Conservation (phyloP, 1,284 basidiomycete genomes). For the Ganoderma sinense region DNA sequence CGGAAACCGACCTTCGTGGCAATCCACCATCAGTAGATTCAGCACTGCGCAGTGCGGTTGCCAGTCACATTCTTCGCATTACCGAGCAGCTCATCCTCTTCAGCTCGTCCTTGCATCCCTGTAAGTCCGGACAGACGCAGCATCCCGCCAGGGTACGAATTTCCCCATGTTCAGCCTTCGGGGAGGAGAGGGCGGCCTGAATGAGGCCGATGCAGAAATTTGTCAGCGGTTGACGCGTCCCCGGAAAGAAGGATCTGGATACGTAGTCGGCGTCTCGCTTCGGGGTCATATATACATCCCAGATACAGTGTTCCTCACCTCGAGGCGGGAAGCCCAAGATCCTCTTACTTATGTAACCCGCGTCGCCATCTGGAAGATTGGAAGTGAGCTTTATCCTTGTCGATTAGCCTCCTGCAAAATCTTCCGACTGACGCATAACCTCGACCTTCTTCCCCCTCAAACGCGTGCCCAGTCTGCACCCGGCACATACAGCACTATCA, state of each 20-base stretch:
- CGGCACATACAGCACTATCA: background rate
- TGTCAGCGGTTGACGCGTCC: background rate
- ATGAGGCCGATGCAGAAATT: background rate
- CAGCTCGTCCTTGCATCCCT: no score
- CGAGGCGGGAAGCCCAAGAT: constrained; percentile 1
- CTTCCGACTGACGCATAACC: background rate
- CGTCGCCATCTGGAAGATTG: background rate
- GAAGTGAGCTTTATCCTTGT: background rate
- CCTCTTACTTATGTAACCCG: background rate
- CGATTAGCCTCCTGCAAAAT: background rate
- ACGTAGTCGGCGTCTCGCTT: background rate
- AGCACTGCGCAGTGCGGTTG: no score
- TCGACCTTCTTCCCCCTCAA: background rate
- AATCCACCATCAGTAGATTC: background rate
- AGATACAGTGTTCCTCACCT: background rate
- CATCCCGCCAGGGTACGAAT: background rate
- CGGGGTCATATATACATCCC: background rate
- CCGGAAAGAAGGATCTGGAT: background rate
- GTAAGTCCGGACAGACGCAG: no score
- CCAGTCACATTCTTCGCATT: no score
- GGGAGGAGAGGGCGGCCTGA: no score
- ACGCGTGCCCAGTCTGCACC: background rate
- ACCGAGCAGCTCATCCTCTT: no score
- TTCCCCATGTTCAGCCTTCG: no score
- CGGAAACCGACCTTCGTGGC: background rate